Percentiles rank a stretch among this genome's conserved stretches.
Conservation (phyloP, 2,329 filamentous ascomycete species). For the Aspergillus carbonarius region DNA sequence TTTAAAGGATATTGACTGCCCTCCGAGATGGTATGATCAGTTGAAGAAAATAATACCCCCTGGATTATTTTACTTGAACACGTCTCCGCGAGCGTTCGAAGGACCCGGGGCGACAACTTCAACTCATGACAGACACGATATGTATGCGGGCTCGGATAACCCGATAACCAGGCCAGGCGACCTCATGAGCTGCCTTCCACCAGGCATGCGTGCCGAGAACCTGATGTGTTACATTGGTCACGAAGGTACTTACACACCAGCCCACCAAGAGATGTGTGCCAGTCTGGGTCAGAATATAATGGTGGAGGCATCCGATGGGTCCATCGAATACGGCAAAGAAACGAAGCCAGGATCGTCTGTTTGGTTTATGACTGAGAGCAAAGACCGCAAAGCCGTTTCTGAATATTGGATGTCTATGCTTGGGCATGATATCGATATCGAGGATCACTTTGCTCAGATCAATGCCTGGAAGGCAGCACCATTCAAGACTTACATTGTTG, state of each 20-base stretch:
- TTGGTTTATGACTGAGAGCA: slow-evolving; percentile 98
- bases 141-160: slow-evolving; percentile 48
- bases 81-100: slow-evolving; percentile 62
- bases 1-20: slow-evolving; percentile 95
- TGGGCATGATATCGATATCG: slow-evolving; percentile 94
- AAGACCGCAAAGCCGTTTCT: slow-evolving; percentile 83
- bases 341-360: slow-evolving; percentile 82
- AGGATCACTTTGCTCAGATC: slow-evolving; percentile 93
- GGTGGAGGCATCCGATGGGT: slow-evolving; percentile 76
- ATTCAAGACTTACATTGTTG: slow-evolving; percentile 88
- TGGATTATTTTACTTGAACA: slow-evolving; percentile 86
- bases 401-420: slow-evolving; percentile 93
- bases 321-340: slow-evolving; percentile 66
- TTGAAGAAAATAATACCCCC: slow-evolving; percentile 75
- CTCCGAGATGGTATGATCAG: slow-evolving; percentile 78
- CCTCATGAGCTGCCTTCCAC: slow-evolving; percentile 87
- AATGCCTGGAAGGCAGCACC: slow-evolving; percentile 94
- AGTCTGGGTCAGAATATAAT: slow-evolving; percentile 96
- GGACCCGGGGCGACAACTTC: slow-evolving; percentile 56
- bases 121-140: slow-evolving; percentile 40
- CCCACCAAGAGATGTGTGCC: slow-evolving; percentile 96
- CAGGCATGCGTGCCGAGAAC: slow-evolving; percentile 88
- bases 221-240: slow-evolving; percentile 98
- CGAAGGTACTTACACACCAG: slow-evolving; percentile 93
- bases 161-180: slow-evolving; percentile 75